Percentiles rank a stretch among this genome's conserved stretches.
These are phyloP conservation scores for Penicillium argentinense DNA, from an alignment of 495 filamentous ascomycete genomes.

Conservation along the genomic window DNA sequence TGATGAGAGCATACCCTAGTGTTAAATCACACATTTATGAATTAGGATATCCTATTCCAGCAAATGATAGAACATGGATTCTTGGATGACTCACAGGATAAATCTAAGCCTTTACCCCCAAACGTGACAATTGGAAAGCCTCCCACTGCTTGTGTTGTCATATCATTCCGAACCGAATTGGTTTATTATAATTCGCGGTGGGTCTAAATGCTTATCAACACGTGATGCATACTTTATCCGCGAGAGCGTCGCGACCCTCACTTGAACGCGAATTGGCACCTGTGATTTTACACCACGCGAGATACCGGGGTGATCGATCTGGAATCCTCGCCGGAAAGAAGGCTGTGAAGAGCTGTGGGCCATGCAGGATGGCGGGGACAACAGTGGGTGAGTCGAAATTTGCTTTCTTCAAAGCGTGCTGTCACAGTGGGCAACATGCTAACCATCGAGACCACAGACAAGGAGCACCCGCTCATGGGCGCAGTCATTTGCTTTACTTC, in stretches of 20 bases:
- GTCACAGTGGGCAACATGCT: too few relatives aligned
- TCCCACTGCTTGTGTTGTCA: too few relatives aligned
- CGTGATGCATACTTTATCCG: not conserved
- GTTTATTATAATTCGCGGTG: not conserved
- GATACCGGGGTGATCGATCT: not conserved
- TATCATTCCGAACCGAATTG: too few relatives aligned
- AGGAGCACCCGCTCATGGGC: conserved; percentile 68
- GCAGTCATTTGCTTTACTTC: conserved; percentile 91
- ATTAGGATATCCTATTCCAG: too few relatives aligned
- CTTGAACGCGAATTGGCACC: not conserved
- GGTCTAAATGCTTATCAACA: not conserved
- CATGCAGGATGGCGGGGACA: conserved; percentile 49
- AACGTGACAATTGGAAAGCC: too few relatives aligned
- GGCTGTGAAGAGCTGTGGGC: conserved; percentile 10
- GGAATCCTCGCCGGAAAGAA: not conserved
- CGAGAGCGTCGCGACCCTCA: conserved; percentile 1
- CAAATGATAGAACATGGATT: too few relatives aligned
- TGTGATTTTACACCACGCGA: not conserved
- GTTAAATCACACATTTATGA: too few relatives aligned
- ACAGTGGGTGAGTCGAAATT: conserved; percentile 30
- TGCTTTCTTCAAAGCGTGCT: not conserved
- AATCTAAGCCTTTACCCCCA: too few relatives aligned
- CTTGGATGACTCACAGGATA: too few relatives aligned
- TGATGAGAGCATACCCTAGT: too few relatives aligned
- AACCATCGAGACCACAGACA: conserved; percentile 34